Base-by-base conservation (phyloP, 2,329 filamentous ascomycete species). In the Macrophomina pseudophaseolina region DNA sequence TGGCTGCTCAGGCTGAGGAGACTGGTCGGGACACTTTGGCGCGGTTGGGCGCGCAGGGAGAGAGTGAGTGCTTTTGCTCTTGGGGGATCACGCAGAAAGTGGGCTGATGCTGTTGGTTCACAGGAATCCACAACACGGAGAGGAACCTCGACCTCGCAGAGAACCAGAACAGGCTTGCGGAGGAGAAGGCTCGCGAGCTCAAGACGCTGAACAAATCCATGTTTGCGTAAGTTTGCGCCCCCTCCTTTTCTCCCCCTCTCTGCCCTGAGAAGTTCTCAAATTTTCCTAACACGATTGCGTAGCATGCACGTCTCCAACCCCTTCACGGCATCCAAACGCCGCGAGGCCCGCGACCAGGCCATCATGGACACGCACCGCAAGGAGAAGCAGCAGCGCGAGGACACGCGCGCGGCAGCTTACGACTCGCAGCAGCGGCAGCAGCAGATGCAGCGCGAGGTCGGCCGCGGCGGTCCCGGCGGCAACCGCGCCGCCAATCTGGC, bases 171-270 rank as follows among this genome's bases (percentile, higher is more conserved):
- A 87, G 89, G 68, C 83, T 92, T 69, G 92, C 92, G 4, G 89
- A 93, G 71, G 92, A 94, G 71, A 91, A 92, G 72, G 90, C 93
- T 1, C 87, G 88, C 56, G 93, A 97, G 75, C 82, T 97, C 44
- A 94, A 94, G 81, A 92, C 87, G 0, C 83, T 96, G 59, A 97
- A 97, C 79, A 85, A 90, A 69, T 93, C 90, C 81, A 97, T 97
- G 93, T 97, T 97, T 74, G 91, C 92, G 28, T 90, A 93, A 73
- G 89, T 94, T 14, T 23, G 23, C 23, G 23, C 23, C 23, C 23
- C 23, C 23, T 23, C 23, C 23, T 23, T 23, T 23, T 23, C 23
- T 23, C 23, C 23, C 2, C 23, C 23, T 23, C 23, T 23, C 23
- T 23, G 23, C 23, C 2, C 23, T 23, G 23, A 23, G 23, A 23